A percentile compares a stretch with the other conserved stretches of the same genome.
phyloP scores from a whole-genome alignment of 2,329 filamentous ascomycete species.

The Endoconidiophora polonica region DNA sequence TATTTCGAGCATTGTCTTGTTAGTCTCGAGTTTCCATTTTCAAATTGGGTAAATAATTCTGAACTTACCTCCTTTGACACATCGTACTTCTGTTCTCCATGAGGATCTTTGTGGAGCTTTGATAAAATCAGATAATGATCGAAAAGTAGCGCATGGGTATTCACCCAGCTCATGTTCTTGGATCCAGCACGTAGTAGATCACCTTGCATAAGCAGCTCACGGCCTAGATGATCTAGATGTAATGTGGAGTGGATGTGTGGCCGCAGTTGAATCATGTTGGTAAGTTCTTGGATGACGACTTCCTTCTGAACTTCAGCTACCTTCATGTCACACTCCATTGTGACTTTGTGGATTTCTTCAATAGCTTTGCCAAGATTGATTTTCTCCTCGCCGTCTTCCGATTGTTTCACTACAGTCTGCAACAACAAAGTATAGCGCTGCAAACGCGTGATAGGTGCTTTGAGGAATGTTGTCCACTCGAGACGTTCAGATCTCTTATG shows the following conservation, averaged over 20 bases:
- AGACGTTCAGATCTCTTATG: conserved; percentile 69
- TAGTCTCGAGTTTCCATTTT: conserved; percentile 18
- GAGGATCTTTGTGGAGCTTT: conserved; percentile 60
- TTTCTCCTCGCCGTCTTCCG: conserved; percentile 77
- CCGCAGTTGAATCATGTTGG: conserved; percentile 66
- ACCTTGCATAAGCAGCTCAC: conserved; percentile 75
- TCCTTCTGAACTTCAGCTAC: conserved; percentile 87
- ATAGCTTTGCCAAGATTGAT: conserved; percentile 68
- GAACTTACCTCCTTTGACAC: conserved; percentile 66
- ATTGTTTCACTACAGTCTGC: conserved; percentile 66
- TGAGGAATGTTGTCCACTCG: conserved; percentile 88
- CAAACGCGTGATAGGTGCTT: conserved; percentile 79
- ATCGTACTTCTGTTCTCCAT: conserved; percentile 72
- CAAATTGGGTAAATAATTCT: conserved; percentile 9
- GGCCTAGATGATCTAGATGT: conserved; percentile 84
- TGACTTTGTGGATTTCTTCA: conserved; percentile 79
- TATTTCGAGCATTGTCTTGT: conserved; percentile 17
- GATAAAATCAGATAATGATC: conserved; percentile 92
- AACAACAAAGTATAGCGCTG: conserved; percentile 81
- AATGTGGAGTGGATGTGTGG: conserved; percentile 80
- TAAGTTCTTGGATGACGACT: conserved; percentile 72
- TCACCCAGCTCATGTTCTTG: conserved; percentile 81
- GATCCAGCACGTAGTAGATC: conserved; percentile 79
- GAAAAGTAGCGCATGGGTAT: conserved; percentile 84
- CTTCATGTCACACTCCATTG: conserved; percentile 76